Evolutionary conservation across 2,329 filamentous ascomycete genomes (phyloP).

Genomic region (Geosmithia putterillii): DNA sequence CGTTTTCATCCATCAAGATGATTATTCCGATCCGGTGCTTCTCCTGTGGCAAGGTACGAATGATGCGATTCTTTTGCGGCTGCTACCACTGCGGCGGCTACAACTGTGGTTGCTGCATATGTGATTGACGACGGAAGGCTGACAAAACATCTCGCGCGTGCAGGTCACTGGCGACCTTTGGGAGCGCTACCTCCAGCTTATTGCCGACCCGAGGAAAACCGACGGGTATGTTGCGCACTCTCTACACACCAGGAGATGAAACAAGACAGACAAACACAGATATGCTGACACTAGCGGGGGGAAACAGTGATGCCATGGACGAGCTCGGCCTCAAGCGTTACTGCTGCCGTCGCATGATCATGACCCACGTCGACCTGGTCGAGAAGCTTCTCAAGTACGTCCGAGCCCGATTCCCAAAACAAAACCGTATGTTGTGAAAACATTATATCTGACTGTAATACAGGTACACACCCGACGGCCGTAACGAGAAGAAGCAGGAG

Average conservation of each 20-base stretch:
- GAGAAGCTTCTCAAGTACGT: slow-evolving; percentile 91
- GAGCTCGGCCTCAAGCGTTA: slow-evolving; percentile 87
- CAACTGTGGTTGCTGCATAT: not conserved
- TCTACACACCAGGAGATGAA: too few species aligned
- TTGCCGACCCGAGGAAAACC: slow-evolving; percentile 58
- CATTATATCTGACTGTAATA: too few species aligned
- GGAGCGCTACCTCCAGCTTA: slow-evolving; percentile 85
- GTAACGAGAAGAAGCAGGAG: slow-evolving; percentile 46
- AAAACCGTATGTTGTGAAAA: too few species aligned
- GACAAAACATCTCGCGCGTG: slow-evolving; percentile 13
- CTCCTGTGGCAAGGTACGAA: slow-evolving; percentile 98
- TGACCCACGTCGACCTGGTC: slow-evolving; percentile 98
- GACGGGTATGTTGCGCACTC: slow-evolving; percentile 66
- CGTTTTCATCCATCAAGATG: slow-evolving; percentile 45
- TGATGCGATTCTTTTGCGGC: slow-evolving; percentile 6
- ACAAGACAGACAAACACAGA: too few species aligned
- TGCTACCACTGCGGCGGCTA: slow-evolving; percentile 3
- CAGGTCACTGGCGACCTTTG: slow-evolving; percentile 95
- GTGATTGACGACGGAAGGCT: not conserved
- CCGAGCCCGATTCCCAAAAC: not conserved
- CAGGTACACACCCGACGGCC: slow-evolving; percentile 52
- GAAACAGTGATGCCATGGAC: slow-evolving; percentile 80
- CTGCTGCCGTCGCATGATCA: slow-evolving; percentile 98
- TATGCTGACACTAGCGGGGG: not conserved
- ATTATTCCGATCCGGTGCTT: slow-evolving; percentile 99